Conservation (phyloP, 164 flowering plant species). For the Vitis vinifera region DNA sequence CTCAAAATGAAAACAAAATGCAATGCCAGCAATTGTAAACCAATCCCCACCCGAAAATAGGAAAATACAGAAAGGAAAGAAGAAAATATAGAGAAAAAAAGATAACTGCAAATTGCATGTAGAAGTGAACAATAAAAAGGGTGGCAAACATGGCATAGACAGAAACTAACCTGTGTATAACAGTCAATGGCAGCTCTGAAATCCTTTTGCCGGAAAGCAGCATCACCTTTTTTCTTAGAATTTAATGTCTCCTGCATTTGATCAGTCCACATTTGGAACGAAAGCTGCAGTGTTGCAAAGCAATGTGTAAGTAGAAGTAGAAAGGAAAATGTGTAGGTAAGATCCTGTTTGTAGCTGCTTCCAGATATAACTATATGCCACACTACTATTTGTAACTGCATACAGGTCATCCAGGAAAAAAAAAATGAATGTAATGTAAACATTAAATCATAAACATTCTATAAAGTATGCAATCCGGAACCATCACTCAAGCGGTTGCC, state of each 20-base stretch:
- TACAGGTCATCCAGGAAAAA: no score
- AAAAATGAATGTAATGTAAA: not conserved
- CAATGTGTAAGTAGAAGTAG: not conserved
- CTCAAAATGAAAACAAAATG: not conserved
- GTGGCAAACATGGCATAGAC: not conserved
- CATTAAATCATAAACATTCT: not conserved
- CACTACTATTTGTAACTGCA: no score
- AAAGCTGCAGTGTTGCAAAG: slow-evolving; percentile 36
- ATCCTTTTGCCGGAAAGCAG: slow-evolving; percentile 48
- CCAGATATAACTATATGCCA: no score
- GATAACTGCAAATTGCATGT: not conserved
- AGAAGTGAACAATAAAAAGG: no score
- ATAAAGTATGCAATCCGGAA: not conserved
- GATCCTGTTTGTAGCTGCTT: no score
- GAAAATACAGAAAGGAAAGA: no score
- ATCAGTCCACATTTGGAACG: slow-evolving; percentile 69
- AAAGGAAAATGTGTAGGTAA: not conserved
- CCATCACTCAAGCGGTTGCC: not conserved
- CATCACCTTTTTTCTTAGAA: slow-evolving; percentile 59
- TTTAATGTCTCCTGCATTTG: slow-evolving; percentile 57
- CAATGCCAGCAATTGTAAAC: not conserved
- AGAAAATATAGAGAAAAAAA: not conserved
- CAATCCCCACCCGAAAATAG: no score
- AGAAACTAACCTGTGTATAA: slow-evolving; percentile 44
- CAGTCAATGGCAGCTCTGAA: slow-evolving; percentile 41